Base-by-base conservation (phyloP, 148 eudicot genomes). In the Amaranthus cruentus region DNA sequence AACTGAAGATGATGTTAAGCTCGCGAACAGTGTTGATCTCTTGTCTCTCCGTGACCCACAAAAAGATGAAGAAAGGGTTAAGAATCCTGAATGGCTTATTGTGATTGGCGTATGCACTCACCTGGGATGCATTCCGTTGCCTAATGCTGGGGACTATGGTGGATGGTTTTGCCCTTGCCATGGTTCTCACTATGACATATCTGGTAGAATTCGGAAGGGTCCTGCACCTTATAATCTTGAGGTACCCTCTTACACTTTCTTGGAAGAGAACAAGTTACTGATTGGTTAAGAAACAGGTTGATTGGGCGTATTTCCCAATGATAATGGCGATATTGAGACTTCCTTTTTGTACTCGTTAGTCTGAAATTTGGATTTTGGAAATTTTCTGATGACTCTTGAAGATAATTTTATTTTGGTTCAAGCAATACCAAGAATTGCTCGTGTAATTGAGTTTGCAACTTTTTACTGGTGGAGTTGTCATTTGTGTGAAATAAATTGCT, bases 141-240 rank as follows among this genome's bases (percentile, higher is more conserved):
- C 91, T 18, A 90, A 90, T 82, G 88, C 95, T 21, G 95, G 90
- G 9, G 91, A 90, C 58, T 90, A 69, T 66, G 86, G 83, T 47
- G 95, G 95, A 12, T 90, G 95, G 90, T 88, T 90, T 61, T 90
- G 91, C 81, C 95, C 95, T 6, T 90, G 95, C 80, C 95, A 90
- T 62, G 95, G 95, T 54, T 90, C 95, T 69, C 95, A 88, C 73
- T 89, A 89, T 58, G 91, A 89, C 52, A 88, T 86, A 51, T 88
- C 95, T 65, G 91, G 91, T 58, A 86, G 90, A 78, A 83, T 84
- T 42, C 89, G 91, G 4, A 89, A 89, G 80, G 95, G 95, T 4
- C 95, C 88, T 0, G 95, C 95, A 47, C 91, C 95, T 9, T 85
- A 66, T 75, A 88, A 90, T 71, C 87, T 90, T 44, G 91, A 88